Evolutionary conservation across 2,329 filamentous ascomycete genomes (phyloP).

Genomic region (Chaetomium strumarium): DNA sequence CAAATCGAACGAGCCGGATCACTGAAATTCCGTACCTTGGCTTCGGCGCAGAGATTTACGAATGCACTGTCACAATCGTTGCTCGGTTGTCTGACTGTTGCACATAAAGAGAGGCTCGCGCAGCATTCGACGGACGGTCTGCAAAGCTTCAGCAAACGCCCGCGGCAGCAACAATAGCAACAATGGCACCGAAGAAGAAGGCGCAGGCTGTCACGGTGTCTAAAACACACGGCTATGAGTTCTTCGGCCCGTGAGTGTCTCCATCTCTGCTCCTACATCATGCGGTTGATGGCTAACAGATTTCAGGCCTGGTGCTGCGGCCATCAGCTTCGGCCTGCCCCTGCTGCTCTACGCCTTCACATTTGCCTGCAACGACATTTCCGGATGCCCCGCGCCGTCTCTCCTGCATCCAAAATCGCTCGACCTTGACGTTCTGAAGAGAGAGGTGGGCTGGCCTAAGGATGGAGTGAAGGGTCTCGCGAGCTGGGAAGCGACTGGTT

Average conservation of each 20-base stretch:
- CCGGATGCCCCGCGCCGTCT: conserved; percentile 83
- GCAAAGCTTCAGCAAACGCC: neutral
- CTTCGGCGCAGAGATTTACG: neutral
- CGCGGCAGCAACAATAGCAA: conserved; percentile 14
- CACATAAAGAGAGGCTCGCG: neutral
- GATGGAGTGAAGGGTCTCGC: conserved; percentile 64
- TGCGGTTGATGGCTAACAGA: neutral
- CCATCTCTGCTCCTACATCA: neutral
- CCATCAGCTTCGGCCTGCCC: conserved; percentile 75
- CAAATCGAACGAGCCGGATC: too few relatives aligned
- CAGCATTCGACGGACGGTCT: neutral
- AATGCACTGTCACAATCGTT: neutral
- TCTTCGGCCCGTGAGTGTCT: conserved; percentile 42
- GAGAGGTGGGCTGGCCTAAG: conserved; percentile 74
- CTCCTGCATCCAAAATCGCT: conserved; percentile 67
- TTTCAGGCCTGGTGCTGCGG: conserved; percentile 64
- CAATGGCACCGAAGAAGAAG: conserved; percentile 21
- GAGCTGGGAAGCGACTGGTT: conserved; percentile 63
- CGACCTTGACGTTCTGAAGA: conserved; percentile 65
- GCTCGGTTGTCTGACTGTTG: neutral
- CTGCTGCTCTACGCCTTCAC: conserved; percentile 70
- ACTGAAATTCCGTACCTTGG: neutral
- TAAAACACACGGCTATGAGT: conserved; percentile 44
- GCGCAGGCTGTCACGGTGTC: conserved; percentile 17
- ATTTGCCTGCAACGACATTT: conserved; percentile 87